Base-by-base conservation (phyloP, 106 monocot species). In the Phalaenopsis equestris region DNA sequence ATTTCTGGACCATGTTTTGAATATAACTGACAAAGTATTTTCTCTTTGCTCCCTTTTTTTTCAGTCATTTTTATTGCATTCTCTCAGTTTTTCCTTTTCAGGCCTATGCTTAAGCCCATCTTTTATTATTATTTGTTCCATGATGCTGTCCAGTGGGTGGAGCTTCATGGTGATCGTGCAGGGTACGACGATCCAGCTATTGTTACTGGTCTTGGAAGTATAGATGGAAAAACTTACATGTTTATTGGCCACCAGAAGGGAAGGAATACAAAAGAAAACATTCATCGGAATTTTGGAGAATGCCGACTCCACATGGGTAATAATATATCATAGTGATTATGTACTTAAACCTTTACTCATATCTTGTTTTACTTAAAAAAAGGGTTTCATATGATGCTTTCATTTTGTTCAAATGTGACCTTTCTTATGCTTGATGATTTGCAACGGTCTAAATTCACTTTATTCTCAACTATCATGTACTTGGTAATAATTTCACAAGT, bases 291-390 rank as follows among this genome's bases (percentile, higher is more conserved):
- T 79, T 96, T 96, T 82, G 96, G 91, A 82, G 91, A 82, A 96
- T 96, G 96, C 96, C 93, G 65, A 96, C 96, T 76, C 96, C 96
- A 38, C 96, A 96, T 80, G 96, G 96, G 96, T 93, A 92, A 80
- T 87, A 8, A 67, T 10, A 76, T 76, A 74, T 16, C 41, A 73
- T 19, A 11, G 12, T 16, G 8, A 18, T 45, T 3, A 74, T 42
- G 12, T 42, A 43, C 1, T 42, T 74, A 45, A 74, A 7, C n/a
- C 18, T 7, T 42, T 42, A 19, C 74, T 36, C 43, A 0, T 42
- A 11, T 12, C 45, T 45, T 74, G 43, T 72, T 72, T 72, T 74
- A 11, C 19, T 16, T 74, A 45, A 52, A 52, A 30, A 42, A 74
- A 45, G 16, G 12, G 18, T 74, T 74, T 43, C 17, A 19, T 18